Evolutionary conservation across 441 rosid species (phyloP), one percentile per base, ranked within the genome.

Genomic region (Eutrema salsugineum): DNA sequence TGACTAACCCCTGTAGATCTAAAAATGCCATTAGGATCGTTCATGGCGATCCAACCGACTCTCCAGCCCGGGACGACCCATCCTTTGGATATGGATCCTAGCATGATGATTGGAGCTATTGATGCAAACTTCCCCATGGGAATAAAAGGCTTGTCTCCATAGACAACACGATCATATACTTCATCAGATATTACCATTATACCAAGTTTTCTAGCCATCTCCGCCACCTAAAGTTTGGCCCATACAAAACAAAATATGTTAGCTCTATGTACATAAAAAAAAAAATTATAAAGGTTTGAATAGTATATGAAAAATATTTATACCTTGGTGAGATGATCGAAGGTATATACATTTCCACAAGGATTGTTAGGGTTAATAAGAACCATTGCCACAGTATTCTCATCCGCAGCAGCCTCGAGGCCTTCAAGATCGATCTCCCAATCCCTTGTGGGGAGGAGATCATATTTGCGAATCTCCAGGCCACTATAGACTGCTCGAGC

Each of bases 1-100:
- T 48, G 30, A 40, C 71, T 65, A 27, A 85, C 86, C 84, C 85
- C 79, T 2, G 80, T 55, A 5, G 73, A 30, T 30, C 1, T 54
- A 17, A 87, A 39, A 14, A 81, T 76, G 71, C 81, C 79, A 6
- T 60, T 70, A 1, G 84, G 78, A 69, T 84, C 85, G 30, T 44
- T 74, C 27, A 73, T 77, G 15, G 75, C 89, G 0, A 87, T 56
- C 86, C 92, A 84, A 57, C 92, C 82, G 10, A 82, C 49, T 30
- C 85, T 78, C 86, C 89, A 85, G 19, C 89, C 85, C 2, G 87
- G 89, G 10, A 77, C 85, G 10, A 70, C 50, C 89, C 89, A 87
- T 49, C 82, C 81, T 77, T 87, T 87, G 12, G 84, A 80, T 66
- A 85, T 58, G 10, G 89, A 85, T 8, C 89, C 89, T 14, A 82